Percentiles rank a stretch among this genome's conserved stretches.
Evolutionary conservation across 305 asterid species (phyloP).

Genomic region (Solanum hybrid): DNA sequence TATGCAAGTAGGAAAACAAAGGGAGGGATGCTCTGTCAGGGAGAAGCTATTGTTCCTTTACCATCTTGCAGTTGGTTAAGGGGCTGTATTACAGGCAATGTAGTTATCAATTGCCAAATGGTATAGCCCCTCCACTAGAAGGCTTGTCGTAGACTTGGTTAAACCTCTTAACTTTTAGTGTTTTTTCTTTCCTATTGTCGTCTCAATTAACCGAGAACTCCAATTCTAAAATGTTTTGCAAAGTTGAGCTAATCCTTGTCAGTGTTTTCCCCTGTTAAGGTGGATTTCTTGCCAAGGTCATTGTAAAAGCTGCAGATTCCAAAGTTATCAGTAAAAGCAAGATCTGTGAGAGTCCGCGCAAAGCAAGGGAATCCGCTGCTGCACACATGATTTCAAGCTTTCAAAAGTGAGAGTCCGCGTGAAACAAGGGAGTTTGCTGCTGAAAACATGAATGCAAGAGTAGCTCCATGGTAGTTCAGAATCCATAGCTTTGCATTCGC

Average conservation of each 20-base stretch:
- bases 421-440: background rate
- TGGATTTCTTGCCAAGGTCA: conserved; percentile 9
- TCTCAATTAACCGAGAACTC: background rate
- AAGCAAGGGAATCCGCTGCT: conserved; percentile 9
- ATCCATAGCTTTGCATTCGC: background rate
- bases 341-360: background rate
- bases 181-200: background rate
- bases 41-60: background rate
- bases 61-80: background rate
- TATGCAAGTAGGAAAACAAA: background rate
- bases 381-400: conserved; percentile 1
- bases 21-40: background rate
- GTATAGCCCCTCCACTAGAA: background rate
- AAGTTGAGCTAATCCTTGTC: background rate
- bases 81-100: background rate
- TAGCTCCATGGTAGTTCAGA: background rate
- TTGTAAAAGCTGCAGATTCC: background rate
- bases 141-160: background rate
- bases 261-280: background rate
- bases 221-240: background rate
- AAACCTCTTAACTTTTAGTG: background rate
- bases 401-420: background rate
- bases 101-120: background rate
- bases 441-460: conserved; percentile 1
- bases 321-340: background rate